A percentile compares a stretch with the other conserved stretches of the same genome.
Evolutionary conservation across 1,284 basidiomycete species (phyloP).

Genomic region (Marasmius tenuissimus): DNA sequence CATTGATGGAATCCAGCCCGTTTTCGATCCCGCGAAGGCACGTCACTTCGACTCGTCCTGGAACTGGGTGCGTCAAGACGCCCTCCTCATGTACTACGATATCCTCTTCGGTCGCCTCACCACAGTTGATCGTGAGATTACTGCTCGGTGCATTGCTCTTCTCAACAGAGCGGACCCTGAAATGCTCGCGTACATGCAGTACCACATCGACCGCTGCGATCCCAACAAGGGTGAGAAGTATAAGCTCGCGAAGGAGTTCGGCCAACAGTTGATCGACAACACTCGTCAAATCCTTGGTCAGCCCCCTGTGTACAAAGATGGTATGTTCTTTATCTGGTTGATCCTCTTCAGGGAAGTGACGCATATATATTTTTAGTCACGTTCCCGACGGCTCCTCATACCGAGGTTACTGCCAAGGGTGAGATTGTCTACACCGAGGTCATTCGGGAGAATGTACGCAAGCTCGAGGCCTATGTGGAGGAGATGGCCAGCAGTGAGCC

Average conservation of each 20-base stretch:
- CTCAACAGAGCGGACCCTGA: constrained; percentile 96
- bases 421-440: constrained; percentile 96
- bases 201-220: constrained; percentile 86
- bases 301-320: constrained; percentile 90
- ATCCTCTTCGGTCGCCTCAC: constrained; percentile 94
- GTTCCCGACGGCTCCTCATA: constrained; percentile 96
- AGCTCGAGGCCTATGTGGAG: constrained; percentile 96
- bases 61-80: constrained; percentile 99
- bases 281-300: constrained; percentile 83
- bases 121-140: constrained; percentile 92
- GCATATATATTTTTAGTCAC: constrained; percentile 61
- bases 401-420: constrained; percentile 90
- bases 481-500: constrained; percentile 97
- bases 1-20: constrained; percentile 92
- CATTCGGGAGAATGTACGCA: constrained; percentile 92
- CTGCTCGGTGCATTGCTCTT: constrained; percentile 95
- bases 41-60: constrained; percentile 97
- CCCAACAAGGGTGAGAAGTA: constrained; percentile 88
- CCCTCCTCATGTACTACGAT: constrained; percentile 95
- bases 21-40: constrained; percentile 93
- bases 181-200: constrained; percentile 93
- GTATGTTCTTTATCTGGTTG: constrained; percentile 43
- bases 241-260: constrained; percentile 93
- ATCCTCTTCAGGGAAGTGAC: neutral
- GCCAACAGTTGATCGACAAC: constrained; percentile 95